A percentile compares a stretch with the other conserved stretches of the same genome.
These are phyloP conservation scores for Monosporascus sp. DNA, from an alignment of 2,329 filamentous ascomycete genomes.

Conservation along the genomic window DNA sequence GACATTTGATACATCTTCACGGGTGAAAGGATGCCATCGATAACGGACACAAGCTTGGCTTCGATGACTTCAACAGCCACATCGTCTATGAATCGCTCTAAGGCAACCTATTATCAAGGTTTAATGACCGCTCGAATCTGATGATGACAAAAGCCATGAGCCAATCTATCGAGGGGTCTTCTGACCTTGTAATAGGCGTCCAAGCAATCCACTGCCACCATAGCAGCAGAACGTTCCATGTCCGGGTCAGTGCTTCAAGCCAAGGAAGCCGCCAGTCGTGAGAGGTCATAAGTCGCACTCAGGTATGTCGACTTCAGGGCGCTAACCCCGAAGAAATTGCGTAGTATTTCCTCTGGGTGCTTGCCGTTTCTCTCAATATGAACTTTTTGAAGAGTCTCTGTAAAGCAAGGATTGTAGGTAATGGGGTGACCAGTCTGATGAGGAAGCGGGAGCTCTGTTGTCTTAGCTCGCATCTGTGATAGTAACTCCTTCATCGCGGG, in stretches of 20 bases:
- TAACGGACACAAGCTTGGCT: slow-evolving; percentile 28
- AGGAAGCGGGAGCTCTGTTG: slow-evolving; percentile 38
- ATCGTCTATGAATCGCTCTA: slow-evolving; percentile 39
- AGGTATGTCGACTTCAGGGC: too few species aligned
- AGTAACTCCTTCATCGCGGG: slow-evolving; percentile 34
- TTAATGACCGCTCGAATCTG: not conserved
- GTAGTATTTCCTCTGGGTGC: slow-evolving; percentile 7
- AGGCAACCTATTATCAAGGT: slow-evolving; percentile 30
- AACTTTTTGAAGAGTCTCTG: slow-evolving; percentile 25
- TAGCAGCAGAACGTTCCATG: too few species aligned
- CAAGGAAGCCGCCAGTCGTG: too few species aligned
- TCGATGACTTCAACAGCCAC: slow-evolving; percentile 39
- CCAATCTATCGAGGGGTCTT: slow-evolving; percentile 1
- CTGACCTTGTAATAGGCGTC: too few species aligned
- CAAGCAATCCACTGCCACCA: too few species aligned
- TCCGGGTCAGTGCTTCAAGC: too few species aligned
- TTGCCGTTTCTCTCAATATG: slow-evolving; percentile 7
- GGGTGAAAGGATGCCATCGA: slow-evolving; percentile 35
- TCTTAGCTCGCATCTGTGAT: slow-evolving; percentile 32
- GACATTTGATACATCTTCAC: slow-evolving; percentile 32
- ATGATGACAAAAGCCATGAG: not conserved
- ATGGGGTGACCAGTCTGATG: slow-evolving; percentile 44
- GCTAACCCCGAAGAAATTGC: slow-evolving; percentile 13
- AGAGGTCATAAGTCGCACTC: too few species aligned
- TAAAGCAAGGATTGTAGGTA: slow-evolving; percentile 48